Conservation (phyloP, 225 moss, liverwort and hornwort species). For the Antitrichia curtipendula region DNA sequence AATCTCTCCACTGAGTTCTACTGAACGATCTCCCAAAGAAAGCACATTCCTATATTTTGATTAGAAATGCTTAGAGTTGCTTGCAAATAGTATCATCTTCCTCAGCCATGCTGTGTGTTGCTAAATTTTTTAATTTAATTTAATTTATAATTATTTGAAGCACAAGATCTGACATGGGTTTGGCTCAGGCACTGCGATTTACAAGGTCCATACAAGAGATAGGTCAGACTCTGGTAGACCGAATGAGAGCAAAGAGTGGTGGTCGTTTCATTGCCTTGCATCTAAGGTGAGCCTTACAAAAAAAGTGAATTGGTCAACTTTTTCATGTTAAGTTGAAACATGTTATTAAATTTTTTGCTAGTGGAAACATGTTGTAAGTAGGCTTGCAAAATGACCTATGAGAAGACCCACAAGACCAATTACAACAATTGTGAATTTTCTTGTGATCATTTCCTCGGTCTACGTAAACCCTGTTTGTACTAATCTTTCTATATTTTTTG, state of each 20-base stretch:
- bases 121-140: not conserved
- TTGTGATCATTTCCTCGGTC: not conserved
- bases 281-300: conserved; percentile 26
- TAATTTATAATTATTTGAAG: not conserved
- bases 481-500: not conserved
- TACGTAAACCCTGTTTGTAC: not conserved
- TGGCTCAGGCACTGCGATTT: conserved; percentile 38
- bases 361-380: not conserved
- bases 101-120: not conserved
- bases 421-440: not conserved
- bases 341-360: not conserved
- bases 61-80: not conserved
- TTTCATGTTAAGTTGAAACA: no score
- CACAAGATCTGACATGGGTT: not conserved
- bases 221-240: conserved; percentile 47
- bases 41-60: not conserved
- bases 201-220: conserved; percentile 49
- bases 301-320: not conserved
- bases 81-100: not conserved
- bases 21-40: not conserved
- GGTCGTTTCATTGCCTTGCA: conserved; percentile 84
- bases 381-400: not conserved
- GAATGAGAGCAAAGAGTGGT: conserved; percentile 53
- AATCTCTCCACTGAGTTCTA: not conserved
- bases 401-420: not conserved